Evolutionary conservation across 192 early-diverging fungal species (phyloP), one percentile per base, ranked within the genome.

Genomic region (Gonapodya sp.): DNA sequence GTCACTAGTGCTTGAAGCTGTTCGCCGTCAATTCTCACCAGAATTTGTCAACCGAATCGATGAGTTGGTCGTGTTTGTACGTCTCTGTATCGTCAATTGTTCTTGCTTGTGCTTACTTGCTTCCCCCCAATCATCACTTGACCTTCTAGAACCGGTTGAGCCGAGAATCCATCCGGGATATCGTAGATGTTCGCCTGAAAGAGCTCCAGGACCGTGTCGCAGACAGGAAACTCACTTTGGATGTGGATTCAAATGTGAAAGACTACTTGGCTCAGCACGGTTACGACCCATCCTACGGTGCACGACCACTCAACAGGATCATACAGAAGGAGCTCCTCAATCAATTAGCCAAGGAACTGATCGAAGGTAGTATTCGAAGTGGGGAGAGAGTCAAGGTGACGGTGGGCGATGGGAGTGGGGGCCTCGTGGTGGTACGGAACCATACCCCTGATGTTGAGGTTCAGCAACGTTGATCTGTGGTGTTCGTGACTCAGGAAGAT

Each of bases 21-120:
- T 95, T 2, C 89, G 92, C 33, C 89, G 87, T 18, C 93, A 94
- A 73, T 94, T 95, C 80, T 87, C 91, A 33, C 93, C 93, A 36
- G 93, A 95, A 84, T 93, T 95, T 83, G 86, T 89, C 72, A 95
- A 95, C 82, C 90, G 93, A 82, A 91, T 95, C 72, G 93, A 94
- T 81, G 93, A 94, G 80, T 84, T 95, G 81, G 89, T 94, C 31
- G 73, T 35, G 33, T 81, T 64, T 31, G 35, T 79, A 31, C 80
- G 80, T 64, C 14, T 2, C 64, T 16, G 30, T 72, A 16, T 16
- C 64, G 16, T 30, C 16, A 16, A 16, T 30, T 72, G 64, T 72
- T 30, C 64, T 18, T 18, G 64, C 16, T 72, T 72, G 16, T 72
- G 64, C 16, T 30, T 30, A 16, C 16, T 72, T 72, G 16, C 64